These are phyloP conservation scores for Cruciata laevipes DNA, from an alignment of 257 asterid species.

Conservation along the genomic window DNA sequence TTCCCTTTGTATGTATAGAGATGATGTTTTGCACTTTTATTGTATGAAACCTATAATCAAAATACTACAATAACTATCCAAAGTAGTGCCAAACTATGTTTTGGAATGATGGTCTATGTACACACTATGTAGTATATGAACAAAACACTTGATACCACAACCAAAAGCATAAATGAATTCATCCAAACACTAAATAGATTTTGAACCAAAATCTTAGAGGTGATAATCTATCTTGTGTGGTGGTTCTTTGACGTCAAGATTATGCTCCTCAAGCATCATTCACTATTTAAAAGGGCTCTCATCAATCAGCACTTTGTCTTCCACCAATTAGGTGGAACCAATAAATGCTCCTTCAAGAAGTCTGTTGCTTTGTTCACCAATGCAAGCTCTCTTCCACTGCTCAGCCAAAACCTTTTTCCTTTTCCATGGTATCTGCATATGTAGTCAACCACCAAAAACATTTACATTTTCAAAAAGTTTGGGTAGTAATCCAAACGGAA, in stretches of 20 bases:
- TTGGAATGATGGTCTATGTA: too few species aligned
- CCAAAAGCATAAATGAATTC: too few species aligned
- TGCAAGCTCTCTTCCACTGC: conserved; percentile 14
- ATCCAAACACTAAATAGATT: too few species aligned
- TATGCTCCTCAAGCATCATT: conserved; percentile 3
- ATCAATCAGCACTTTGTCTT: neutral
- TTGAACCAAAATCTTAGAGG: neutral
- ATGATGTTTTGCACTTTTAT: too few species aligned
- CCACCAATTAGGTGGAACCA: conserved; percentile 12
- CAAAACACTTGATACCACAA: neutral
- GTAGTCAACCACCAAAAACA: neutral
- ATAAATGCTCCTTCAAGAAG: conserved; percentile 10
- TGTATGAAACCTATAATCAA: too few species aligned
- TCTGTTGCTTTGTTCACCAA: conserved; percentile 24
- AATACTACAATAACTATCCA: too few species aligned
- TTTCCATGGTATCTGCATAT: conserved; percentile 20
- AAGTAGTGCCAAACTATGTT: too few species aligned
- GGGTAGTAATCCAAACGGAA: too few species aligned
- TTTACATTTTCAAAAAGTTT: too few species aligned
- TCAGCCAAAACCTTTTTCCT: conserved; percentile 15
- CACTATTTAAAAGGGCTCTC: neutral
- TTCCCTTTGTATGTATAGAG: too few species aligned
- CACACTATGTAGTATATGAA: too few species aligned
- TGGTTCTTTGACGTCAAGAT: neutral
- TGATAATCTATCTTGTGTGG: neutral